Base-by-base conservation (phyloP, 2,329 filamentous ascomycete species). In the Colletotrichum costaricense region DNA sequence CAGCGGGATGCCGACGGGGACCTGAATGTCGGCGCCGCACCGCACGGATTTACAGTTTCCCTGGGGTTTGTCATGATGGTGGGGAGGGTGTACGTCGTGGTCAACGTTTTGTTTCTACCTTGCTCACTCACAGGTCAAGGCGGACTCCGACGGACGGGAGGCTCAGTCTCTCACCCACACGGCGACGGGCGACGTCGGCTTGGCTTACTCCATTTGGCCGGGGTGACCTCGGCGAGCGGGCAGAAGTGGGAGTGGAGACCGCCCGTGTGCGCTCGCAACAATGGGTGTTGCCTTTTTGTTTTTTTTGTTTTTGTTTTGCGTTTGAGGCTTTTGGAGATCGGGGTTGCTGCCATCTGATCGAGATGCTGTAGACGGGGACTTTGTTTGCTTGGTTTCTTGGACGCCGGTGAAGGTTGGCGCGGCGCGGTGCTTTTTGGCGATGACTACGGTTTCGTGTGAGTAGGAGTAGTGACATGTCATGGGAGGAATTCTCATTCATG, bases 261-360 rank as follows among this genome's bases (percentile, higher is more conserved):
- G 38, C 38, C 16, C 1, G 38, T 3, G 16, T 42, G 19, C 19
- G 19, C 42, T 3, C 42, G 42, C 1, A 35, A 33, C 42, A 46
- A n/a, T 1, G 19, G 35, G 35, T 42, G 14, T 42, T 42, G 14
- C 2, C 19, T 33, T 33, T 30, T 9, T 30, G 0, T 9, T 30
- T 30, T 3, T 9, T 54, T 35, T 55, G 2, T 9, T 30, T 1
- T 30, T 8, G 4, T 54, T 54, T 63, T 35, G 46, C 46, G 8
- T 54, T n/a, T 24, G 14, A 16, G 14, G n/a, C 28, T 16, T 5
- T 55, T 12, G n/a, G 5, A 19, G 14, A 54, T 55, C 28, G 11
- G 19, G 62, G 7, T 30, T 35, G 62, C 46, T 63, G 46, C 28
- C 62, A 63, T 55, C 62, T 38, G 62, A 63, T 63, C 46, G 62